A percentile compares a stretch with the other conserved stretches of the same genome.
These are phyloP conservation scores for Exophiala alcalophila DNA, from an alignment of 2,329 filamentous ascomycete genomes.

Conservation along the genomic window DNA sequence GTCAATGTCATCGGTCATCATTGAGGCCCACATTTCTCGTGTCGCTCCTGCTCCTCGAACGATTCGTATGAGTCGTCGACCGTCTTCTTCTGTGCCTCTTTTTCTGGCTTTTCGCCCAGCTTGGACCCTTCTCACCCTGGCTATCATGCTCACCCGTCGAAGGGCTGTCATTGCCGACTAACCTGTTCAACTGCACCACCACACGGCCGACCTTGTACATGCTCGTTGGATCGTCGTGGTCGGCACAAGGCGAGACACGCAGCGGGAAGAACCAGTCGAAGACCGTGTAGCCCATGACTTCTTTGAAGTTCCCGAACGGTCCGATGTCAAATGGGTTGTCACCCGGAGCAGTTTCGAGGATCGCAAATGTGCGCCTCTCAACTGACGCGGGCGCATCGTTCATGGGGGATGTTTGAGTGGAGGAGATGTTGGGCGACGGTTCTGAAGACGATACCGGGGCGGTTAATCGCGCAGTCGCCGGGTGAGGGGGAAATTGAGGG, in stretches of 20 bases:
- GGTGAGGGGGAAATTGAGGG: not conserved
- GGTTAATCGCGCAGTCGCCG: not conserved
- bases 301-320: conserved; percentile 65
- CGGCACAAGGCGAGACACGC: conserved; percentile 68
- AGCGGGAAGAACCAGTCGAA: conserved; percentile 81
- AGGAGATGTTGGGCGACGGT: not conserved
- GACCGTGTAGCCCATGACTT: conserved; percentile 70
- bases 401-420: not conserved
- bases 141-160: not conserved
- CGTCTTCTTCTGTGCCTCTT: no score
- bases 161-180: conserved; percentile 38
- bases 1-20: no score
- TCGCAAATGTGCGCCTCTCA: conserved; percentile 69
- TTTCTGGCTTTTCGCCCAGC: no score
- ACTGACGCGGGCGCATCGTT: conserved; percentile 22
- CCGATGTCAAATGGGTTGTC: conserved; percentile 87
- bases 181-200: conserved; percentile 55
- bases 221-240: conserved; percentile 63
- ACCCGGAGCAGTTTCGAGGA: conserved; percentile 68
- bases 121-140: no score
- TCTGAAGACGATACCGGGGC: conserved; percentile 1
- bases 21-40: no score
- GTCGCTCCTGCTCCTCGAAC: no score
- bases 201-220: conserved; percentile 66
- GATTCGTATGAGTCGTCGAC: no score